phyloP scores from a whole-genome alignment of 495 filamentous ascomycete species.

The Xylaria intraflava region DNA sequence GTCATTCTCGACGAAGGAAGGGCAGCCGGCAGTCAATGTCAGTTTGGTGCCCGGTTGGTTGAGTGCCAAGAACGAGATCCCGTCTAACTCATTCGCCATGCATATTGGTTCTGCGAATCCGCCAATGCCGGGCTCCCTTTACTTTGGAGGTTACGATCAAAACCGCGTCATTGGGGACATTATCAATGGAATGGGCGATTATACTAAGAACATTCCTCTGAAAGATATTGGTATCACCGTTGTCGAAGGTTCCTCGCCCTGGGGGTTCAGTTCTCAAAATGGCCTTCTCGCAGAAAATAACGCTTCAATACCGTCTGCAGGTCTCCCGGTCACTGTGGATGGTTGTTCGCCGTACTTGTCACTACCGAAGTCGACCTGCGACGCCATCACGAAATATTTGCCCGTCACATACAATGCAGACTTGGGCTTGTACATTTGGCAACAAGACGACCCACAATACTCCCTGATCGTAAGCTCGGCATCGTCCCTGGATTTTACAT shows the following conservation, averaged over 20 bases:
- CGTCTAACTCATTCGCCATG: conserved; percentile 47
- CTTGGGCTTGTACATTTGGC: conserved; percentile 47
- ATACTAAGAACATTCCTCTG: conserved; percentile 26
- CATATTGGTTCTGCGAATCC: conserved; percentile 46
- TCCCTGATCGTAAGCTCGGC: conserved; percentile 39
- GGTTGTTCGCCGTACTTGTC: conserved; percentile 43
- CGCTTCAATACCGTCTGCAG: conserved; percentile 16
- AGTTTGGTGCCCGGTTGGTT: conserved; percentile 29
- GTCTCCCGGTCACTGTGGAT: conserved; percentile 28
- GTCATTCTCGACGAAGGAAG: conserved; percentile 15
- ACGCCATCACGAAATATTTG: conserved; percentile 39
- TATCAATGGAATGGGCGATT: conserved; percentile 25
- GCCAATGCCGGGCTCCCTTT: conserved; percentile 36
- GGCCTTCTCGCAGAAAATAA: conserved; percentile 35
- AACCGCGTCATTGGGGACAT: conserved; percentile 30
- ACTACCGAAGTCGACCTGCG: conserved; percentile 45
- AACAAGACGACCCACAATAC: conserved; percentile 36
- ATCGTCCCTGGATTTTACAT: conserved; percentile 45
- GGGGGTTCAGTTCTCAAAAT: conserved; percentile 25
- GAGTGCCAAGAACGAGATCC: conserved; percentile 29
- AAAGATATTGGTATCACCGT: conserved; percentile 39
- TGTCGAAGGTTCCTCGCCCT: conserved; percentile 38
- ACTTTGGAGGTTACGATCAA: conserved; percentile 49
- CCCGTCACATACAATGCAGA: conserved; percentile 37
- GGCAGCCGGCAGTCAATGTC: conserved; percentile 26